A percentile compares a stretch with the other conserved stretches of the same genome.
Conservation (phyloP, 768 basidiomycete species). For the Mycena pura region DNA sequence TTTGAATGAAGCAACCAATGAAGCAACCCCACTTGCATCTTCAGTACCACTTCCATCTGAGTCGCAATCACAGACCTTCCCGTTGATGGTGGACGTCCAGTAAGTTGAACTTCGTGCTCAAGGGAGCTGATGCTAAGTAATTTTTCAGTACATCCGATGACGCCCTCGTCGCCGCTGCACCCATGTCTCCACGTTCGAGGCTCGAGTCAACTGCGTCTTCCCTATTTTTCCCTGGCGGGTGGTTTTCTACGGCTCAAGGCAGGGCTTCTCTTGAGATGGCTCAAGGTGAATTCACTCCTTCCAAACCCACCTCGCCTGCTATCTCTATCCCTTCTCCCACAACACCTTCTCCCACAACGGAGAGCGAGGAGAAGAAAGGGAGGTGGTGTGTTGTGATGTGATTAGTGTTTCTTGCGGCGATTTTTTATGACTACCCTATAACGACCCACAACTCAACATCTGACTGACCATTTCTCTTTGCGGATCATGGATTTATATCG, state of each 20-base stretch:
- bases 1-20: background rate
- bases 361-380: conserved; percentile 39
- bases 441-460: background rate
- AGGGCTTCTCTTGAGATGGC: conserved; percentile 58
- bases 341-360: conserved; percentile 19
- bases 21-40: conserved; percentile 15
- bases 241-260: conserved; percentile 53
- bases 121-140: background rate
- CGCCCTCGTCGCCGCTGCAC: conserved; percentile 15
- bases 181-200: conserved; percentile 42
- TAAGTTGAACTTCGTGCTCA: background rate
- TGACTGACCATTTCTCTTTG: background rate
- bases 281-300: conserved; percentile 52
- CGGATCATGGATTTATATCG: conserved; percentile 5
- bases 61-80: conserved; percentile 14
- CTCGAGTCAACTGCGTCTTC: conserved; percentile 64
- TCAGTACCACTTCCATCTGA: conserved; percentile 10
- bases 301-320: conserved; percentile 33
- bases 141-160: conserved; percentile 17
- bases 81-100: conserved; percentile 6
- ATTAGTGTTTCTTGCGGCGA: too few species aligned
- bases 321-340: conserved; percentile 25
- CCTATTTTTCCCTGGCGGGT: conserved; percentile 62
- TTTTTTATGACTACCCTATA: conserved; percentile 13
- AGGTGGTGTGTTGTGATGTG: conserved; percentile 51